A percentile compares a stretch with the other conserved stretches of the same genome.
phyloP scores from a whole-genome alignment of 257 asterid species.

The Plantago major region DNA sequence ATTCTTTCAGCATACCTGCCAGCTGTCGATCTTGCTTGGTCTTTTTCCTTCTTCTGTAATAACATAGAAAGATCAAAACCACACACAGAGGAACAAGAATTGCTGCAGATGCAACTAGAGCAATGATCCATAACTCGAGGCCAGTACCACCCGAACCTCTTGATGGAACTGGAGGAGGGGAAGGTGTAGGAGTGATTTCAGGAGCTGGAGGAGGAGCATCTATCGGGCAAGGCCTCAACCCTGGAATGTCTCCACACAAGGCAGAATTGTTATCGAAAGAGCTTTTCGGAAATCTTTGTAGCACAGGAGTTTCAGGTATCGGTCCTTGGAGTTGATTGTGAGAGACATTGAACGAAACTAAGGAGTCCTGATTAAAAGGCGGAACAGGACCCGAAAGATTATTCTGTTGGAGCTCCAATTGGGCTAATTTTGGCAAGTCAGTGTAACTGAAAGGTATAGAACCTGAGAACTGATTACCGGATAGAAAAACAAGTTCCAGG shows the following conservation, averaged over 20 bases:
- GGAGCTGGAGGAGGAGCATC: constrained; percentile 26
- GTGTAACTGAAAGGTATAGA: constrained; percentile 36
- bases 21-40: constrained; percentile 15
- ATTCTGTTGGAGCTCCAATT: constrained; percentile 49
- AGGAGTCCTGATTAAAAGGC: constrained; percentile 45
- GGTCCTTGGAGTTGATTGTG: constrained; percentile 42
- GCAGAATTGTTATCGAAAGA: constrained; percentile 36
- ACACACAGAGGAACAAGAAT: constrained; percentile 25
- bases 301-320: constrained; percentile 45
- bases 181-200: constrained; percentile 15
- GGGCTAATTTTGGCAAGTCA: constrained; percentile 29
- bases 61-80: constrained; percentile 33
- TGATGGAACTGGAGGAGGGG: constrained; percentile 23
- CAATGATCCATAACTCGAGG: constrained; percentile 44
- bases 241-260: constrained; percentile 46
- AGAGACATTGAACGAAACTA: constrained; percentile 50
- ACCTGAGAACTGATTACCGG: constrained; percentile 54
- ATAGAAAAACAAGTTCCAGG: constrained; percentile 37
- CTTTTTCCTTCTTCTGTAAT: constrained; percentile 26
- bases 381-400: constrained; percentile 49
- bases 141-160: constrained; percentile 8
- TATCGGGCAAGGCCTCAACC: constrained; percentile 37
- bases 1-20: constrained; percentile 30
- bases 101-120: constrained; percentile 44
- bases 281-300: constrained; percentile 34